Percentiles rank a stretch among this genome's conserved stretches.
phyloP scores from a whole-genome alignment of 495 filamentous ascomycete genomes.

The Cercophora sp. region DNA sequence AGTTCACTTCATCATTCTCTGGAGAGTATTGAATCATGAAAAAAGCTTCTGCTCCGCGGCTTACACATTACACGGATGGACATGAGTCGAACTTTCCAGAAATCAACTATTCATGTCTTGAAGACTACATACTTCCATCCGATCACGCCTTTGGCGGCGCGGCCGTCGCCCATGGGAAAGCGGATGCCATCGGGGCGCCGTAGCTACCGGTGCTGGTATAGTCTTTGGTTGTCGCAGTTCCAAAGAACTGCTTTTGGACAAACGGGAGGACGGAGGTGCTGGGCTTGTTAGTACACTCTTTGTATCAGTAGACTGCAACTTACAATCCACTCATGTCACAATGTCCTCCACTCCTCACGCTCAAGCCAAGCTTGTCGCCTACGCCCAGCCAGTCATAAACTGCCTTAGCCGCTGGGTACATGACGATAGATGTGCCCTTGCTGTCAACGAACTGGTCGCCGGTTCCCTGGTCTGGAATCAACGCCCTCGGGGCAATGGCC shows the following conservation, averaged over 20 bases:
- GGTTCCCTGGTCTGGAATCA: slow-evolving; percentile 48
- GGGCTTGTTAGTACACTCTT: slow-evolving; percentile 13
- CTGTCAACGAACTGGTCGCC: slow-evolving; percentile 49
- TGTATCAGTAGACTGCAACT: slow-evolving; percentile 14
- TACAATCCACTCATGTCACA: slow-evolving; percentile 49
- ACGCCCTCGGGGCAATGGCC: slow-evolving; percentile 49
- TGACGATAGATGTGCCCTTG: slow-evolving; percentile 46
- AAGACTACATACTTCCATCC: not conserved
- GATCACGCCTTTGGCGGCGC: slow-evolving; percentile 26
- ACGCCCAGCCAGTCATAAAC: slow-evolving; percentile 52
- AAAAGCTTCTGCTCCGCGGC: too few relatives aligned
- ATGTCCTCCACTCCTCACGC: slow-evolving; percentile 45
- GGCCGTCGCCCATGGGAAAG: slow-evolving; percentile 46
- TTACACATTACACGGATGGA: too few relatives aligned
- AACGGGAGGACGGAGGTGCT: slow-evolving; percentile 48
- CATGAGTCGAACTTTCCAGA: too few relatives aligned
- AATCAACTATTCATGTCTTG: too few relatives aligned
- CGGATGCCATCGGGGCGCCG: slow-evolving; percentile 42
- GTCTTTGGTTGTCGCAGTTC: slow-evolving; percentile 43
- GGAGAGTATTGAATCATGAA: too few relatives aligned
- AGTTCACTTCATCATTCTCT: too few relatives aligned
- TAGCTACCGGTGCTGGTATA: slow-evolving; percentile 43
- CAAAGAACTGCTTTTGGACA: slow-evolving; percentile 47
- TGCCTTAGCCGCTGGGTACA: slow-evolving; percentile 48
- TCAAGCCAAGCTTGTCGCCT: slow-evolving; percentile 46